Conservation (phyloP, 1,139 yeast species). For the Lodderomyces jiufengensis region DNA sequence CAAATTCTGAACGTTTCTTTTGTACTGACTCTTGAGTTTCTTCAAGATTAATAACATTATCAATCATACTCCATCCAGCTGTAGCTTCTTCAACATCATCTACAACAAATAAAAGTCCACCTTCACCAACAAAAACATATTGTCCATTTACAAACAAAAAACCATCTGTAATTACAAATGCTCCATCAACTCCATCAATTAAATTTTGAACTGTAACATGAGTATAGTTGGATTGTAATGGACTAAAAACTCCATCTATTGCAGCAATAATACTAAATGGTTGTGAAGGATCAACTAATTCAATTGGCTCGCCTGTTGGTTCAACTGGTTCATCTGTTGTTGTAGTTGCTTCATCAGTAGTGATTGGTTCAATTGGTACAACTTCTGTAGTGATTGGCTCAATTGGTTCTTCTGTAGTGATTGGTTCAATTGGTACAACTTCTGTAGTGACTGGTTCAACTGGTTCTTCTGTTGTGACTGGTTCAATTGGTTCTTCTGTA, state of each 20-base stretch:
- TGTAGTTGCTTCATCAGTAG: not conserved
- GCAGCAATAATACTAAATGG: conserved; percentile 26
- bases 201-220: conserved; percentile 5
- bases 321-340: not conserved
- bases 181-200: conserved; percentile 2
- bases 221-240: conserved; percentile 5
- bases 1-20: conserved; percentile 19
- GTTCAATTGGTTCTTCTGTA: conserved; percentile 5
- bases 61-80: conserved; percentile 26
- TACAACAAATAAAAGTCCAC: conserved; percentile 4
- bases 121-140: conserved; percentile 2
- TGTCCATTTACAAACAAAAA: conserved; percentile 4
- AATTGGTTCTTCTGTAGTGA: conserved; percentile 4
- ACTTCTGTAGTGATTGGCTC: conserved; percentile 2
- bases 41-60: conserved; percentile 24
- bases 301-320: not conserved
- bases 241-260: conserved; percentile 1
- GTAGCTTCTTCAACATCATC: conserved; percentile 20
- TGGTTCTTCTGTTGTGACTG: conserved; percentile 20
- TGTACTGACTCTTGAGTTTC: conserved; percentile 3
- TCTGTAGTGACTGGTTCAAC: conserved; percentile 30
- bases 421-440: conserved; percentile 5
- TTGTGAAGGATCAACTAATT: conserved; percentile 19
- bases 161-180: conserved; percentile 5
- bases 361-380: conserved; percentile 2